Percentiles rank a stretch among this genome's conserved stretches.
These are phyloP conservation scores for Rhododendron kiyosumense DNA, from an alignment of 148 eudicot genomes.

Conservation along the genomic window DNA sequence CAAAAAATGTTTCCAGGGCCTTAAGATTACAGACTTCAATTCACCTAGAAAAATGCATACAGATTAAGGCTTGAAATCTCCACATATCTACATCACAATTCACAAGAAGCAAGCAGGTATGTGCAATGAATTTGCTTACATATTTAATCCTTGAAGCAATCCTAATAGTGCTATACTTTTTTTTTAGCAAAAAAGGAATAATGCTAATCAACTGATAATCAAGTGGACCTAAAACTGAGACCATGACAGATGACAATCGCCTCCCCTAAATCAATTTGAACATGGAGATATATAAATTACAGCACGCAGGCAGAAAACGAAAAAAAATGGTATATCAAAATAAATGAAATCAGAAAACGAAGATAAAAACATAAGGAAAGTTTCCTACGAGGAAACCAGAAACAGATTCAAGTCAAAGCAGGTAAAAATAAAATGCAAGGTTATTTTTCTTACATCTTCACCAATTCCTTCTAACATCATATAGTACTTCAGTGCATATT, in stretches of 20 bases:
- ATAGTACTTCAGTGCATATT: slow-evolving; percentile 73
- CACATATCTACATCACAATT: neutral
- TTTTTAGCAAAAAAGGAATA: neutral
- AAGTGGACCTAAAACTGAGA: neutral
- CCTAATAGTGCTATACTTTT: neutral
- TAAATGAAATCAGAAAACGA: neutral
- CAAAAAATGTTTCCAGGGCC: neutral
- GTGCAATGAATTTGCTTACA: no score
- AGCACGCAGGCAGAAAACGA: neutral
- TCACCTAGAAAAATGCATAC: neutral
- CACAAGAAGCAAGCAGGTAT: neutral
- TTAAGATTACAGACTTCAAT: neutral
- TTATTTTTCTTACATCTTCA: slow-evolving; percentile 31
- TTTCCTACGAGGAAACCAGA: neutral
- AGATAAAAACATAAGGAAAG: neutral
- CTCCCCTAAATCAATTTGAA: neutral
- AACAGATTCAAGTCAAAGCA: neutral
- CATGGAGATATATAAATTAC: neutral
- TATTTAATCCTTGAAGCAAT: no score
- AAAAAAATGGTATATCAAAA: neutral
- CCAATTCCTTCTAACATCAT: slow-evolving; percentile 51
- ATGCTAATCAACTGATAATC: neutral
- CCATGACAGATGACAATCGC: neutral
- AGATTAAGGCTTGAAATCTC: neutral
- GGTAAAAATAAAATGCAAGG: neutral